Conservation (phyloP, 768 basidiomycete genomes). For the Fistulinella prunicolor region DNA sequence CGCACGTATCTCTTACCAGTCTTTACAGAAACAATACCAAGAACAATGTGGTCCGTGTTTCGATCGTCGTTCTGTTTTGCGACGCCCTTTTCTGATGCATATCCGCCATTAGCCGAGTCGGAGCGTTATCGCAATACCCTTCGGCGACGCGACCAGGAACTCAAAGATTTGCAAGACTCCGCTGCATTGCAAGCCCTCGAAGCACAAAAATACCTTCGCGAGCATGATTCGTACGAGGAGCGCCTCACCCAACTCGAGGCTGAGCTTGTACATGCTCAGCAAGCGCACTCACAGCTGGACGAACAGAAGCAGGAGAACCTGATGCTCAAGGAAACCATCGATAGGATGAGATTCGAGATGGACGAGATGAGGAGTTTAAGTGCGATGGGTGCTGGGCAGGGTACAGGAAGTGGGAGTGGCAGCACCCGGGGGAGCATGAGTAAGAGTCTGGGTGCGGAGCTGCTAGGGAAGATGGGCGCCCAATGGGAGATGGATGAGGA, state of each 20-base stretch:
- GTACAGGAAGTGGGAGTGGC: slow-evolving; percentile 40
- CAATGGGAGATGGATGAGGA: slow-evolving; percentile 44
- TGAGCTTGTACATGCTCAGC: slow-evolving; percentile 67
- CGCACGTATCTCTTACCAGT: slow-evolving; percentile 67
- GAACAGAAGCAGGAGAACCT: slow-evolving; percentile 95
- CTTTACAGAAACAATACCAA: slow-evolving; percentile 82
- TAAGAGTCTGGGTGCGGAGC: slow-evolving; percentile 73
- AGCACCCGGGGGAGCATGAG: slow-evolving; percentile 60
- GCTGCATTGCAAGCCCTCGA: slow-evolving; percentile 64
- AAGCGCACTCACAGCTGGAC: slow-evolving; percentile 72
- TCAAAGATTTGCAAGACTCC: slow-evolving; percentile 62
- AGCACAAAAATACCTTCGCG: slow-evolving; percentile 58
- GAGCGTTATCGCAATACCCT: slow-evolving; percentile 76
- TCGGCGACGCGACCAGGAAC: slow-evolving; percentile 69
- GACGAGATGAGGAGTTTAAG: slow-evolving; percentile 75
- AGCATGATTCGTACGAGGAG: slow-evolving; percentile 69
- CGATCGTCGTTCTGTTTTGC: background rate
- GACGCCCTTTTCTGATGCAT: background rate
- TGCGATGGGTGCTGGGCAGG: slow-evolving; percentile 32
- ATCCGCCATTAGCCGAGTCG: slow-evolving; percentile 52
- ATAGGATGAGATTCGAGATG: slow-evolving; percentile 90
- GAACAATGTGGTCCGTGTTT: slow-evolving; percentile 75
- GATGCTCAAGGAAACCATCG: slow-evolving; percentile 92
- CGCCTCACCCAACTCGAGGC: slow-evolving; percentile 66
- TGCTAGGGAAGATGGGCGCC: slow-evolving; percentile 58